Conservation (phyloP, 495 filamentous ascomycete genomes). For the Penicillium riverlandense region DNA sequence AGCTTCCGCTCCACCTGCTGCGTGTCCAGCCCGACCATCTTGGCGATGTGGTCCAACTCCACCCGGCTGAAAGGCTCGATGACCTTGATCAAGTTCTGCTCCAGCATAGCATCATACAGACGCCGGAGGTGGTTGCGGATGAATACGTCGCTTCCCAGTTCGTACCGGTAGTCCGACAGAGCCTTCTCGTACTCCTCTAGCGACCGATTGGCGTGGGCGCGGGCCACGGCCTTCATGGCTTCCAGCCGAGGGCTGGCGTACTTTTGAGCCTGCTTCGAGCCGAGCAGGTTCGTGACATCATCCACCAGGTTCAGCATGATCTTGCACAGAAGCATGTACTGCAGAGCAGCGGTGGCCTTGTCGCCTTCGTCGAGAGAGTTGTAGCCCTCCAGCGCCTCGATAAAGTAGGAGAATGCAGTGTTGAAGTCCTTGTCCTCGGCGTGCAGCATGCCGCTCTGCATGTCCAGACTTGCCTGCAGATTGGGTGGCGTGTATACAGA, state of each 20-base stretch:
- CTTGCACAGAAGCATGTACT: slow-evolving; percentile 99
- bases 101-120: slow-evolving; percentile 95
- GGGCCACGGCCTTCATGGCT: slow-evolving; percentile 97
- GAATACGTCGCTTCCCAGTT: slow-evolving; percentile 87
- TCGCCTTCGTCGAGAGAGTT: slow-evolving; percentile 80
- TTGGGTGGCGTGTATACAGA: slow-evolving; percentile 95
- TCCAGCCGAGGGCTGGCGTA: slow-evolving; percentile 92
- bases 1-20: slow-evolving; percentile 97
- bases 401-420: slow-evolving; percentile 97
- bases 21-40: slow-evolving; percentile 93
- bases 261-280: slow-evolving; percentile 89
- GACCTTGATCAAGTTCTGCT: slow-evolving; percentile 98
- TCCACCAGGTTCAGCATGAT: slow-evolving; percentile 97
- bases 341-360: slow-evolving; percentile 83
- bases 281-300: slow-evolving; percentile 89
- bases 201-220: slow-evolving; percentile 87
- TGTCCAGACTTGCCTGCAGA: slow-evolving; percentile 91
- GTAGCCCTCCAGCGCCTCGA: slow-evolving; percentile 96
- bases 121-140: slow-evolving; percentile 90
- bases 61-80: slow-evolving; percentile 97
- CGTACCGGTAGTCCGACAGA: slow-evolving; percentile 78
- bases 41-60: slow-evolving; percentile 92
- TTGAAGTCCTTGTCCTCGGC: slow-evolving; percentile 99
- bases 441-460: slow-evolving; percentile 98
- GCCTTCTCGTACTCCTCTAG: slow-evolving; percentile 95